These are phyloP conservation scores for Ophiostoma montium DNA, from an alignment of 2,329 filamentous ascomycete species.

Conservation along the genomic window DNA sequence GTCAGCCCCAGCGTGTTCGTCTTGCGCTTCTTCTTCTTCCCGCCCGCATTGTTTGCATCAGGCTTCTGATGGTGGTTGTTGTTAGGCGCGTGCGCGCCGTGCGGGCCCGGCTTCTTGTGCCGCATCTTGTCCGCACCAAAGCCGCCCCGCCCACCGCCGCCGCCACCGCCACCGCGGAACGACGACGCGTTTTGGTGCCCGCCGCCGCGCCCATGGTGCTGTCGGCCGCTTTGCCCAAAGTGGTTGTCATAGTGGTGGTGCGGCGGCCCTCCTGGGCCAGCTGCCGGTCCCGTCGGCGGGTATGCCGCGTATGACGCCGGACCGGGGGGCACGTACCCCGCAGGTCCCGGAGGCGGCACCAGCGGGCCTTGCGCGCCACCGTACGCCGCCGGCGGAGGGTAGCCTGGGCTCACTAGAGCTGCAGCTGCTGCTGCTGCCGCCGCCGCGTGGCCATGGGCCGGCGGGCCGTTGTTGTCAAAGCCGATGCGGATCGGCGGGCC, in stretches of 20 bases:
- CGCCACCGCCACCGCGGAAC: slow-evolving; percentile 15
- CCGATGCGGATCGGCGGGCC: slow-evolving; percentile 41
- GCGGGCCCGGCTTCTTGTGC: slow-evolving; percentile 16
- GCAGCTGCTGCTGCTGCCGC: no score
- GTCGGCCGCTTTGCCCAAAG: slow-evolving; percentile 15
- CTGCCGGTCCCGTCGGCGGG: slow-evolving; percentile 22
- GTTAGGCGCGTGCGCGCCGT: not conserved
- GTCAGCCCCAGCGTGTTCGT: slow-evolving; percentile 60
- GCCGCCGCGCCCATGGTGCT: slow-evolving; percentile 23
- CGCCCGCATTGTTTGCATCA: slow-evolving; percentile 31
- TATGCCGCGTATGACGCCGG: slow-evolving; percentile 24
- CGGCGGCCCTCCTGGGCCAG: slow-evolving; percentile 16
- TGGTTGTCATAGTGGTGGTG: slow-evolving; percentile 20
- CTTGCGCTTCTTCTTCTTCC: slow-evolving; percentile 58
- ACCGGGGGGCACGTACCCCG: slow-evolving; percentile 16
- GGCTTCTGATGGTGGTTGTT: slow-evolving; percentile 31
- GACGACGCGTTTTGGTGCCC: slow-evolving; percentile 21
- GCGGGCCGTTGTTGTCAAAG: slow-evolving; percentile 26
- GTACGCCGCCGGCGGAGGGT: slow-evolving; percentile 22
- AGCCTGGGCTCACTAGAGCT: slow-evolving; percentile 32
- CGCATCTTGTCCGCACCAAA: slow-evolving; percentile 26
- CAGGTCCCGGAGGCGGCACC: slow-evolving; percentile 13
- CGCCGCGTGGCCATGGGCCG: slow-evolving; percentile 21
- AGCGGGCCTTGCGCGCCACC: slow-evolving; percentile 16
- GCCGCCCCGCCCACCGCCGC: no score